Evolutionary conservation across 2,329 filamentous ascomycete species (phyloP), one percentile per base, ranked within the genome.

Genomic region (Apiospora sp.): DNA sequence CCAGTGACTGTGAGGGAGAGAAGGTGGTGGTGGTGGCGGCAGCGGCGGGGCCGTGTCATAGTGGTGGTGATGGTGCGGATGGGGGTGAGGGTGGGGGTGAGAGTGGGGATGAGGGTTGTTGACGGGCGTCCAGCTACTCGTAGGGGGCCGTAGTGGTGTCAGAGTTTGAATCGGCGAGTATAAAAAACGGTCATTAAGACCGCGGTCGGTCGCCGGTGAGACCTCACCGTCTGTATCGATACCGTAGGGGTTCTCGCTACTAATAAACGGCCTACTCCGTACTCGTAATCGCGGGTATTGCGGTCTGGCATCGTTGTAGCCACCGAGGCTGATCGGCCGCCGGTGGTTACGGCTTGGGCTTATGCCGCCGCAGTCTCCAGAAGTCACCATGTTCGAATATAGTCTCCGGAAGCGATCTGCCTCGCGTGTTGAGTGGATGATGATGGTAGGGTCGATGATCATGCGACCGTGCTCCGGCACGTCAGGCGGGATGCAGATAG

Each of bases 381-480:
- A 74, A 12, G 75, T 75, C 16, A 76, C 69, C 43, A 74, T 74
- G 58, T 79, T 80, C 58, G 76, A 78, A 73, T 82, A 80, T 69
- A 82, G 71, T 16, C 78, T 76, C 43, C 86, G 84, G 69, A 83
- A 86, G 68, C 80, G 78, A 41, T 85, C 82, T 34, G 88, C 86
- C 73, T 91, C 86, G 2, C 79, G 78, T 0, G 87, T 87, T 3
- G 91, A 89, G 19, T 85, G 81, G 30, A 80, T 78, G 24, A 93
- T 86, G 61, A 92, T 87, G 0, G 82, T 79, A 3, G 84, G 84
- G 71, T 89, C 86, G 77, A 95, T 94, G 30, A 88, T 82, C 92
- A 94, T 93, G 67, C 87, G 87, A 14, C 87, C 89, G 80, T 91
- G 94, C 19, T 87, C 87, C n/a, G 88, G 84, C 48, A 91, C 86